Conservation (phyloP, 106 monocot genomes). For the Chionographis japonica region DNA sequence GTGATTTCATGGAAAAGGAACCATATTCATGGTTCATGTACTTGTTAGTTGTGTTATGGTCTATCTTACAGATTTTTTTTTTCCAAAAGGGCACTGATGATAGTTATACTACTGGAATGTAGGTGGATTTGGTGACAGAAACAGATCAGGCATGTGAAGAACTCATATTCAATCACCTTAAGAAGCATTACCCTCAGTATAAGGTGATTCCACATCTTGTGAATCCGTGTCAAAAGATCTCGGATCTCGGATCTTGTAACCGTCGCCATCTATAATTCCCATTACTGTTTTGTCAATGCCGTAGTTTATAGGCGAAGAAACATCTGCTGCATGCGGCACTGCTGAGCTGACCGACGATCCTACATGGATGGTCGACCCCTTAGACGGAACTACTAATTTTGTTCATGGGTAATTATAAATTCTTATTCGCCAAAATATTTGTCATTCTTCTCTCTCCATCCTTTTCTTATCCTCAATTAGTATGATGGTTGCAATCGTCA, state of each 20-base stretch:
- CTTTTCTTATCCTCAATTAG: background rate
- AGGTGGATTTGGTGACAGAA: constrained; percentile 99
- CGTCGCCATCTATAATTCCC: background rate
- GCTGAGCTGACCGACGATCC: constrained; percentile 77
- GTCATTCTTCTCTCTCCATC: background rate
- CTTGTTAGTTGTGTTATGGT: background rate
- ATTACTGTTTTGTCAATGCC: background rate
- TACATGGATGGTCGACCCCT: constrained; percentile 98
- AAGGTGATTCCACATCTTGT: constrained; percentile 41
- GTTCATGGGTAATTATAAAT: constrained; percentile 71
- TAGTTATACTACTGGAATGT: constrained; percentile 2
- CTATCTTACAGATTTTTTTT: background rate
- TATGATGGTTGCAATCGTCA: background rate
- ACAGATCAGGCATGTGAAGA: constrained; percentile 92
- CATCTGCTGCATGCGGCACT: constrained; percentile 70
- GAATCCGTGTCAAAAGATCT: background rate
- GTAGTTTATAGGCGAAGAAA: constrained; percentile 93
- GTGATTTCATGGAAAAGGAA: no score
- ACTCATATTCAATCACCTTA: constrained; percentile 76
- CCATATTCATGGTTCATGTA: no score
- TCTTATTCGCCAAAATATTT: background rate
- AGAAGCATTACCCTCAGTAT: constrained; percentile 74
- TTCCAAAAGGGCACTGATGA: background rate
- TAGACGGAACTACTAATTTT: constrained; percentile 98
- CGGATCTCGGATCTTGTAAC: no score